Evolutionary conservation across 2,329 filamentous ascomycete genomes (phyloP), one percentile per base, ranked within the genome.

Genomic region (Dactylella cylindrospora): DNA sequence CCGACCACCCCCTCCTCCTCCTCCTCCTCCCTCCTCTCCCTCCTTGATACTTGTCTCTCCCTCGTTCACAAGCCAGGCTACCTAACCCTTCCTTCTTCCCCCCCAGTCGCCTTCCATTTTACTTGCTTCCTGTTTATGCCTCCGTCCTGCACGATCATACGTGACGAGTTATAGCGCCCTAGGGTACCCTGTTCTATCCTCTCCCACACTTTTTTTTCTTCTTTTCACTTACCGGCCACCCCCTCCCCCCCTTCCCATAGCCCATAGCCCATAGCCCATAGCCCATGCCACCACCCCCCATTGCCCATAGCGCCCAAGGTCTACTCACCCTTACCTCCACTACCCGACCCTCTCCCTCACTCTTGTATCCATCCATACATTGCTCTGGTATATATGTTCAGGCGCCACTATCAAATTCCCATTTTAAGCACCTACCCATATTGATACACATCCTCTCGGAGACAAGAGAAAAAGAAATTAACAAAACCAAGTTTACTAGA

Each of bases 401-500:
- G 57, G 57, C 57, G 57, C 57, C 57, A 62, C 57, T 62, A 54
- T 62, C 57, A 62, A 62, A 54, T 53, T 49, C 33, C 57, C 57
- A 62, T 62, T 62, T 49, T 54, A 62, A 62, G 57, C 57, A 62
- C 57, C 57, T 62, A 62, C 57, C 57, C 49, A 62, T 54, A 62
- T 62, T 62, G 57, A 62, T 54, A 62, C 49, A 62, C 57, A 62
- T 54, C 50, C 43, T 36, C 43, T 62, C 57, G 57, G 49, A 54
- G 54, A 49, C 49, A 40, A 20, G 50, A 54, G 43, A 54, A 62
- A 62, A 62, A 54, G 49, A 62, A 62, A 59, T 10, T n/a, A 26
- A 36, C 31, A 33, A 32, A n/a, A 46, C 44, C 43, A 49, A 50
- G 20, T 47, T 44, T 47, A 35, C 43, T 54, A 50, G 57, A 53